Evolutionary conservation across 2,329 filamentous ascomycete genomes (phyloP), one percentile per base, ranked within the genome.

Genomic region (Dothistroma septosporum): DNA sequence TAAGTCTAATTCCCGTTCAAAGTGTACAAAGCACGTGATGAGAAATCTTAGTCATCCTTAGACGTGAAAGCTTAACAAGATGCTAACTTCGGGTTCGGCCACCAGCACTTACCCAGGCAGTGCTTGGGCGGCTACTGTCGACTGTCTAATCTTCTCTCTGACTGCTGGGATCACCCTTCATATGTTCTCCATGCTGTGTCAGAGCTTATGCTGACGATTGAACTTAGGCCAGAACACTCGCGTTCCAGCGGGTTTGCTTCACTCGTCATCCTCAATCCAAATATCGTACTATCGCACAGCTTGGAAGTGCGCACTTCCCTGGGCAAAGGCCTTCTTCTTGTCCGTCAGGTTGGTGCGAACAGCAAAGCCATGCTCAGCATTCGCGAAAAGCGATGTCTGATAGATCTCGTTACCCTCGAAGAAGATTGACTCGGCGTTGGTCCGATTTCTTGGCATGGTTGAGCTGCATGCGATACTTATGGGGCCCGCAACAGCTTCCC

Each of bases 401-500:
- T 70, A 75, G n/a, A 71, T 72, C 46, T 70, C 66, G 49, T 70
- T 71, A 12, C 66, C 70, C 10, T 61, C 57, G 12, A 61, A 55
- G 33, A 74, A 67, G 24, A 73, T 68, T 12, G 63, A 64, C 52
- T 74, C 72, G 37, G 66, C 64, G n/a, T 61, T 65, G 10, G 56
- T 64, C 10, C 67, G 61, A 33, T 68, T 64, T 46, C 63, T 59
- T 16, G 69, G 52, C 46, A 68, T 66, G 46, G 58, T 64, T 19
- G 57, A 59, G 32, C 55, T 49, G 22, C 67, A 64, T 11, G 86
- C 80, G 69, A 92, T 89, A 57, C 86, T 86, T 5, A 91, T 76
- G 0, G 89, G 88, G 0, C 84, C 85, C n/a, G 79, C 79, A 68
- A 91, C 87, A 53, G 80, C 83, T 16, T 78, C 77, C 53, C 91